phyloP scores from a whole-genome alignment of 805 yeast species.

The Pichia occidentalis region DNA sequence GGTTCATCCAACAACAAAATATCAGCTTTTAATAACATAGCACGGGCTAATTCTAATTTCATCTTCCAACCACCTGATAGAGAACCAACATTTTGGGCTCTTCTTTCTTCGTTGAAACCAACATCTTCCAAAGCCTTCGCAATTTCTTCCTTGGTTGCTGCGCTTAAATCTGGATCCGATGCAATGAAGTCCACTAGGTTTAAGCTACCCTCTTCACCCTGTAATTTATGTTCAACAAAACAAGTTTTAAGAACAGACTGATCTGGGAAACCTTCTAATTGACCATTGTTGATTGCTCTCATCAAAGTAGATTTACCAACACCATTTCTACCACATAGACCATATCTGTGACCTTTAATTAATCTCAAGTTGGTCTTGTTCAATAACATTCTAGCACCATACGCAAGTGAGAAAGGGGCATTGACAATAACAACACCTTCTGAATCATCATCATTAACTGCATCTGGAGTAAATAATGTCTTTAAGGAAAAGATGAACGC shows the following conservation, averaged over 20 bases:
- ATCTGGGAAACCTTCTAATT: constrained; percentile 95
- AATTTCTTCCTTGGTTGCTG: constrained; percentile 63
- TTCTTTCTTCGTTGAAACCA: constrained; percentile 87
- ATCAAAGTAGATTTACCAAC: constrained; percentile 97
- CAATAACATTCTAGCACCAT: constrained; percentile 94
- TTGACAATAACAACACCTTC: constrained; percentile 91
- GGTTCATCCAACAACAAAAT: constrained; percentile 94
- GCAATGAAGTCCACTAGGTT: constrained; percentile 85
- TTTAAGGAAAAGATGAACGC: constrained; percentile 42
- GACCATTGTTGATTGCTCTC: constrained; percentile 96
- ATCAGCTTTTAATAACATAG: constrained; percentile 96
- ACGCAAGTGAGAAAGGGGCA: constrained; percentile 91
- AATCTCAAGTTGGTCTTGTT: constrained; percentile 87
- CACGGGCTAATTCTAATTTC: constrained; percentile 98
- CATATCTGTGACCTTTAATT: constrained; percentile 92
- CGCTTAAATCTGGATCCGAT: constrained; percentile 71
- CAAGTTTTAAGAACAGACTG: constrained; percentile 82
- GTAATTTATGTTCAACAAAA: constrained; percentile 94
- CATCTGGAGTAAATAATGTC: constrained; percentile 47
- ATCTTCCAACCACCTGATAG: constrained; percentile 99
- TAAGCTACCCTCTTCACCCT: constrained; percentile 90
- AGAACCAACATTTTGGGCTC: constrained; percentile 87
- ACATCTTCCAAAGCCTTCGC: constrained; percentile 71
- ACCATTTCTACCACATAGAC: constrained; percentile 97
- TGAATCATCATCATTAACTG: constrained; percentile 52